Base-by-base conservation (phyloP, 805 yeast species). In the Wickerhamiella brachini region DNA sequence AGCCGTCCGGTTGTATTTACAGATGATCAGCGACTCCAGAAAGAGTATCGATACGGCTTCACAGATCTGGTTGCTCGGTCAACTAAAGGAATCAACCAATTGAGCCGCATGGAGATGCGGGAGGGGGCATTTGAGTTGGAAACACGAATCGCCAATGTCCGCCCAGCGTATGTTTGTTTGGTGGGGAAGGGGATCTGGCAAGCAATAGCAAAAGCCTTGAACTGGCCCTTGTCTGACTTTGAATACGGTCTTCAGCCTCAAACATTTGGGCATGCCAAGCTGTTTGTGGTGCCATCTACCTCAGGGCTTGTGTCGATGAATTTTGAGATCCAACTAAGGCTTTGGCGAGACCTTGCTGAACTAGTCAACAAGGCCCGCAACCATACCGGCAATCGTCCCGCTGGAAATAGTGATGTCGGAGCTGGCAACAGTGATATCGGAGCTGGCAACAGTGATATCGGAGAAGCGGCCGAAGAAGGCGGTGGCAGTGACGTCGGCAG, bases 181-280 rank as follows among this genome's bases (percentile, higher is more conserved):
- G 77, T 83, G 3, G 93, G 93, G 0, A 81, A 81, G 57, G 87
- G 87, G 0, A 80, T 83, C 6, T 83, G 87, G 86, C 85, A 81
- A 50, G 62, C 73, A 2, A 63, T 83, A 0, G 70, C 75, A 49
- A 71, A 68, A 54, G 58, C 57, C 49, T 53, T 65, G 43, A 59
- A 63, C 5, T 68, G 70, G 20, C 59, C 62, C 41, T 60, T 65
- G 55, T 57, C 6, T 24, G 53, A 61, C 22, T 81, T 83, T 53
- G 44, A 57, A 34, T 83, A 81, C 79, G 93, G 90, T 0, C 49
- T 59, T 44, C 75, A 68, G 58, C 53, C 61, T 43, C 54, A 51
- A 9, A 31, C 10, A 23, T 57, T 67, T 53, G 68, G 62, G 61
- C 48, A 56, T 24, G 56, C 64, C n/a, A 52, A 59, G 5, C 62